Base-by-base conservation (phyloP, 768 basidiomycete genomes). In the Amanita pseudoporphyria region DNA sequence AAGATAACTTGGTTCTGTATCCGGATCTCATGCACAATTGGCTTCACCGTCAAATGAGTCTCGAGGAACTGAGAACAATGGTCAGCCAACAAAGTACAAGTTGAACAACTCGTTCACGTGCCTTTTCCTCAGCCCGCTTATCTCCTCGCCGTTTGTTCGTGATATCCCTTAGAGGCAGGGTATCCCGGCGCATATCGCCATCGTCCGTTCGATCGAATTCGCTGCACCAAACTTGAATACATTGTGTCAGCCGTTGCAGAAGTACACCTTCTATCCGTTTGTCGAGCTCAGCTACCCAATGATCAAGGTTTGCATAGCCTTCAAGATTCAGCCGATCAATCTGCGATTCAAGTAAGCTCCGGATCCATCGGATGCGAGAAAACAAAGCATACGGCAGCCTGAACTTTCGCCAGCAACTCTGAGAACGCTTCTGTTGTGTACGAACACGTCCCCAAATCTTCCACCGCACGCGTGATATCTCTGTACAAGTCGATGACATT, bases 1-100 rank as follows among this genome's bases (percentile, higher is more conserved):
- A 96, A 98, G 65, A 99, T 97, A 55, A 97, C 91, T 63, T 99
- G 96, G 62, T 99, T 96, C 61, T 94, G 88, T 76, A 98, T 97
- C 67, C 94, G 80, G 54, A 98, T 88, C 64, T 98, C 95, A 64
- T 98, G 94, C 6, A 95, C 75, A 51, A 96, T 84, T 0, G 92
- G 88, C 57, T 87, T 84, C 55, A 97, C 64, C 1, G 75, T 72
- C 76, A 94, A 81, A 53, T 77, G 76, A 12, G 78, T 78, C 58
- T 91, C 88, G 58, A 83, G 57, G 62, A 78, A 76, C 87, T 90
- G 56, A 38, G 48, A 3, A 5, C 5, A 18, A 9, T 40, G 45
- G 37, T 50, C 50, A 59, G 21, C 10, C 39, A 13, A 21, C 13
- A 33, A 19, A 33, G 22, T 16, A 5, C 28, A 19, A 12, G 24